Conservation (phyloP, 345 rosid genomes). For the Reutealis trisperma region DNA sequence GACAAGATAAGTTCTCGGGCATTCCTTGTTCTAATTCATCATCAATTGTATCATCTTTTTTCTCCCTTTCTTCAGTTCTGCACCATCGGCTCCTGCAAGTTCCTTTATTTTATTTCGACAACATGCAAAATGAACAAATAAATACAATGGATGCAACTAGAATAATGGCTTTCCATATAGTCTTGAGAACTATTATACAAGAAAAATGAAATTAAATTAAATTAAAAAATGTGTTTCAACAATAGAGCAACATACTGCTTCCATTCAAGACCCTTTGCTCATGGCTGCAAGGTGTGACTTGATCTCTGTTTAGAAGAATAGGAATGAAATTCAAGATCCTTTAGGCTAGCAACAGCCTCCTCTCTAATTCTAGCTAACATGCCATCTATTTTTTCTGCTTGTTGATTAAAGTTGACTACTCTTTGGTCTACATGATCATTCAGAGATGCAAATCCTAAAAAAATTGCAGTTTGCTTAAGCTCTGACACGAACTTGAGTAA, state of each 20-base stretch:
- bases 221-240: neutral
- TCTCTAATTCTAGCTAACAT: slow-evolving; percentile 72
- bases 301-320: slow-evolving; percentile 62
- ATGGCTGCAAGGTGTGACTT: slow-evolving; percentile 10
- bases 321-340: slow-evolving; percentile 80
- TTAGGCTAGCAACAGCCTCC: slow-evolving; percentile 84
- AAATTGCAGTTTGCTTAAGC: slow-evolving; percentile 85
- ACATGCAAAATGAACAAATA: too few relatives aligned
- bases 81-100: too few relatives aligned
- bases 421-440: slow-evolving; percentile 85
- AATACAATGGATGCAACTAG: too few relatives aligned
- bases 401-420: slow-evolving; percentile 57
- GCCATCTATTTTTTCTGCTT: slow-evolving; percentile 60
- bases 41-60: too few relatives aligned
- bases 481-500: slow-evolving; percentile 81
- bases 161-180: too few relatives aligned
- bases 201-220: too few relatives aligned
- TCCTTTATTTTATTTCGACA: too few relatives aligned
- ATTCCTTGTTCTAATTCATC: too few relatives aligned
- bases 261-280: neutral
- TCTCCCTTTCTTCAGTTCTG: too few relatives aligned
- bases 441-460: slow-evolving; percentile 91
- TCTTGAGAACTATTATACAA: too few relatives aligned
- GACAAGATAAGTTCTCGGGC: neutral
- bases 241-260: neutral